These are phyloP conservation scores for Eimeria sp. DNA, from an alignment of 169 alveolate species.

Conservation along the genomic window DNA sequence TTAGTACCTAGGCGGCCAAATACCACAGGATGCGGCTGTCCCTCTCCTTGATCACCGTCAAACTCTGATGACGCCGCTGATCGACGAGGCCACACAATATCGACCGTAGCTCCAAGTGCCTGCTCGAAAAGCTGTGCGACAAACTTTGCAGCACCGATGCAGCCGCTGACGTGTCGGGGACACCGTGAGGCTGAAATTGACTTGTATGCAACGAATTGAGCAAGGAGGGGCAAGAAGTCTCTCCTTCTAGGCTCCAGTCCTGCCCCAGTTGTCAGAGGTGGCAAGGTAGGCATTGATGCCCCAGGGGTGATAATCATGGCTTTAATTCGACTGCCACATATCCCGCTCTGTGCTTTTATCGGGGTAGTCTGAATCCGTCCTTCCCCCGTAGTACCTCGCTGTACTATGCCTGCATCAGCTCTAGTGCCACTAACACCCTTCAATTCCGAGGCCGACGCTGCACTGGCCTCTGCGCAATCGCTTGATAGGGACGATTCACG, in stretches of 20 bases:
- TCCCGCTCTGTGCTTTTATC: neutral
- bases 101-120: conserved; percentile 76
- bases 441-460: neutral
- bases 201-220: conserved; percentile 63
- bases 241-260: conserved; percentile 64
- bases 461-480: neutral
- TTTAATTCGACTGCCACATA: conserved; percentile 25
- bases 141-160: conserved; percentile 64
- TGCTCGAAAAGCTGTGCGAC: conserved; percentile 69
- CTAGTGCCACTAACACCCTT: neutral
- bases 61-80: conserved; percentile 45
- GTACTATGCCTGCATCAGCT: conserved; percentile 16
- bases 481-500: neutral
- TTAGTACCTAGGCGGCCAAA: conserved; percentile 83
- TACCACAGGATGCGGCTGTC: conserved; percentile 83
- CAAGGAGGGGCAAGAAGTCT: conserved; percentile 59
- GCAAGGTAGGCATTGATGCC: conserved; percentile 72
- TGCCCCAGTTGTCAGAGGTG: conserved; percentile 35
- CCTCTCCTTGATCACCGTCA: conserved; percentile 54
- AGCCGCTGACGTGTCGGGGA: conserved; percentile 68
- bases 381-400: neutral
- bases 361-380: neutral
- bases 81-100: conserved; percentile 70
- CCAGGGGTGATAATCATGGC: conserved; percentile 71
- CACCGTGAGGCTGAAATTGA: conserved; percentile 62